Evolutionary conservation across 2,329 filamentous ascomycete species (phyloP).

Genomic region (Pestalotiopsis sp.): DNA sequence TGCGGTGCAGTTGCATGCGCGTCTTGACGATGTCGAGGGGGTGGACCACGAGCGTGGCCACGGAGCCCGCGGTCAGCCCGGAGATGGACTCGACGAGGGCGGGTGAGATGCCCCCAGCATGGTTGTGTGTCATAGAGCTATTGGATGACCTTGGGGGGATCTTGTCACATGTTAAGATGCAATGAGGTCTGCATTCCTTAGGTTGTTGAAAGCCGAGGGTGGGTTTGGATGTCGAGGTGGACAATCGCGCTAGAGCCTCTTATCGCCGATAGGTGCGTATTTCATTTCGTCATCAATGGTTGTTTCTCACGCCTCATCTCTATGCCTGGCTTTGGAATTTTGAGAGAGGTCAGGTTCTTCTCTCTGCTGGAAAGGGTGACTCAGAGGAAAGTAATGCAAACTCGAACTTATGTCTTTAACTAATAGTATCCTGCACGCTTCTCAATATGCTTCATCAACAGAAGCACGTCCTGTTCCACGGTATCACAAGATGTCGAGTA

Average conservation of each 20-base stretch:
- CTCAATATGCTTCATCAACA: neutral
- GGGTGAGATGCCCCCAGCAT: slow-evolving; percentile 66
- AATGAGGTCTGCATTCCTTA: neutral
- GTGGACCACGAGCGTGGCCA: slow-evolving; percentile 85
- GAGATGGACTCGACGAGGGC: slow-evolving; percentile 85
- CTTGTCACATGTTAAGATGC: slow-evolving; percentile 12
- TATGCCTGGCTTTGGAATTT: neutral
- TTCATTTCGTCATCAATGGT: slow-evolving; percentile 14
- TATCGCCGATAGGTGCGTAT: slow-evolving; percentile 17
- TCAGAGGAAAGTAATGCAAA: too few species aligned
- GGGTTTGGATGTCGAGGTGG: slow-evolving; percentile 1
- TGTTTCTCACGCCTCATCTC: neutral
- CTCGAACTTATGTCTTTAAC: too few species aligned
- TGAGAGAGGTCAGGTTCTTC: neutral
- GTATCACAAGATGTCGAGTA: neutral
- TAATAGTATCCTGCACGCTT: too few species aligned
- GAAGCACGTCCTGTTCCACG: neutral
- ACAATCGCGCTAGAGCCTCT: neutral
- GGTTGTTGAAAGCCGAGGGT: neutral
- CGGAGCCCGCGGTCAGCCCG: slow-evolving; percentile 84
- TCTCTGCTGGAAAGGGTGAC: too few species aligned
- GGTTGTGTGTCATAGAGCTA: slow-evolving; percentile 17
- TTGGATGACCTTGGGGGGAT: slow-evolving; percentile 8
- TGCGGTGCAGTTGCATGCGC: slow-evolving; percentile 75
- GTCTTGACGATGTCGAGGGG: slow-evolving; percentile 97